Evolutionary conservation across 768 basidiomycete species (phyloP).

Genomic region (Thelephora ganbajun): DNA sequence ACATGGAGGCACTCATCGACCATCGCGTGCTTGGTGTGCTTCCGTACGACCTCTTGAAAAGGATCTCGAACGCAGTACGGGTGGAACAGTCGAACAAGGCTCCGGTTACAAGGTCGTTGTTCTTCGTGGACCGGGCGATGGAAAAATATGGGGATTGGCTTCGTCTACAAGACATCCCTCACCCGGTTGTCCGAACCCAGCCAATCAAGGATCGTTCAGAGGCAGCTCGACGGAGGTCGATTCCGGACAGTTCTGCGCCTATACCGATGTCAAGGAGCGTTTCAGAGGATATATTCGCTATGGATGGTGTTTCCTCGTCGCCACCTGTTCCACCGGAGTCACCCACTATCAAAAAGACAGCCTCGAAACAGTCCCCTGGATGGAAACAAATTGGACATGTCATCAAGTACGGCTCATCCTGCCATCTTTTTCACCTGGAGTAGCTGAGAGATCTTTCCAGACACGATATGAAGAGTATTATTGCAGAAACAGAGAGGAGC

Average conservation of each 20-base stretch:
- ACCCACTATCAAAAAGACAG: not conserved
- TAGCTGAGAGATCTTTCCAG: conserved; percentile 20
- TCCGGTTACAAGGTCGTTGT: conserved; percentile 46
- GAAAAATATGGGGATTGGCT: conserved; percentile 61
- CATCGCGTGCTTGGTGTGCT: conserved; percentile 68
- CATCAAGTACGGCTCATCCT: conserved; percentile 31
- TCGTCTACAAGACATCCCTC: conserved; percentile 50
- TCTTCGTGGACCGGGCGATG: conserved; percentile 39
- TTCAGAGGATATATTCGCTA: conserved; percentile 54
- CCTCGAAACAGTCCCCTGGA: conserved; percentile 10
- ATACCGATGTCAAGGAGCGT: conserved; percentile 9
- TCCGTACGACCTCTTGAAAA: conserved; percentile 44
- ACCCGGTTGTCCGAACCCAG: conserved; percentile 28
- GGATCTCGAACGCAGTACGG: conserved; percentile 46
- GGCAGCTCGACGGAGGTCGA: conserved; percentile 11
- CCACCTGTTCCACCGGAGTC: conserved; percentile 5
- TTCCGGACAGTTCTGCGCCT: conserved; percentile 15
- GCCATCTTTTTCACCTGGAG: not conserved
- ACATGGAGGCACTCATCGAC: conserved; percentile 82
- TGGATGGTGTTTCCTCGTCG: conserved; percentile 58
- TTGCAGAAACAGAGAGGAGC: conserved; percentile 55
- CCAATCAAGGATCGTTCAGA: conserved; percentile 20
- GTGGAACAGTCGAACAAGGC: conserved; percentile 49
- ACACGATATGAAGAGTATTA: conserved; percentile 73
- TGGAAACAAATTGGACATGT: conserved; percentile 23